phyloP scores from a whole-genome alignment of 352 stramenopile species.

The Globisporangium acanthophoron region DNA sequence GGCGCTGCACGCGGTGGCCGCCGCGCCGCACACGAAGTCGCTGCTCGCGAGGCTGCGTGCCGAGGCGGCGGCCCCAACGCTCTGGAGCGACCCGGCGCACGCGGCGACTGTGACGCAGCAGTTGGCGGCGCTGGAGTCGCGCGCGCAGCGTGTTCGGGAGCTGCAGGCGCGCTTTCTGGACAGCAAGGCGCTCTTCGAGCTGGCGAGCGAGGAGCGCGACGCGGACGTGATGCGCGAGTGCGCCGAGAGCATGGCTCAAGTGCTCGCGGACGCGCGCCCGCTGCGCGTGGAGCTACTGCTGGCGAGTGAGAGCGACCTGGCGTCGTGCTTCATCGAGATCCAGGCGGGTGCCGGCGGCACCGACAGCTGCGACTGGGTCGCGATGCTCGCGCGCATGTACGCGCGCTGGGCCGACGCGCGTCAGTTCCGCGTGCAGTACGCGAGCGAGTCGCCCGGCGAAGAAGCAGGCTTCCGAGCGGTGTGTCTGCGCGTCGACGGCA shows the following conservation, averaged over 20 bases:
- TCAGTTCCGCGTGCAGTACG: slow-evolving; percentile 67
- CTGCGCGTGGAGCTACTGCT: slow-evolving; percentile 63
- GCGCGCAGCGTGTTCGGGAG: slow-evolving; percentile 28
- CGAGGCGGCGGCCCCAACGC: slow-evolving; percentile 32
- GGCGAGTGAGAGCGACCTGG: slow-evolving; percentile 41
- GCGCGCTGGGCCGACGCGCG: slow-evolving; percentile 46
- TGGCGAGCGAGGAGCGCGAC: slow-evolving; percentile 63
- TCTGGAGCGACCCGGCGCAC: slow-evolving; percentile 61
- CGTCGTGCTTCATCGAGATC: slow-evolving; percentile 77
- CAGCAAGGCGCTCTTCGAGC: slow-evolving; percentile 48
- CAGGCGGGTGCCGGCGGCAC: slow-evolving; percentile 87
- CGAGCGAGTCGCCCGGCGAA: slow-evolving; percentile 84
- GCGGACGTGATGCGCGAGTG: slow-evolving; percentile 45
- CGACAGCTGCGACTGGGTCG: slow-evolving; percentile 95
- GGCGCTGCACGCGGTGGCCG: slow-evolving; percentile 47
- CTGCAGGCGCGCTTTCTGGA: slow-evolving; percentile 49
- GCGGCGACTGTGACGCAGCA: slow-evolving; percentile 56
- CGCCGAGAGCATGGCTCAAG: slow-evolving; percentile 26
- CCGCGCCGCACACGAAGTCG: slow-evolving; percentile 26
- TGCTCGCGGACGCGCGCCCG: slow-evolving; percentile 38
- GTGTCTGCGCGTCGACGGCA: slow-evolving; percentile 47
- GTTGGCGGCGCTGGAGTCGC: slow-evolving; percentile 46
- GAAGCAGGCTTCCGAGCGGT: slow-evolving; percentile 67
- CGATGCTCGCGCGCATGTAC: slow-evolving; percentile 97
- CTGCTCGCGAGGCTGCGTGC: slow-evolving; percentile 35